phyloP scores from a whole-genome alignment of 352 stramenopile species.

The Phytophthora melonis region DNA sequence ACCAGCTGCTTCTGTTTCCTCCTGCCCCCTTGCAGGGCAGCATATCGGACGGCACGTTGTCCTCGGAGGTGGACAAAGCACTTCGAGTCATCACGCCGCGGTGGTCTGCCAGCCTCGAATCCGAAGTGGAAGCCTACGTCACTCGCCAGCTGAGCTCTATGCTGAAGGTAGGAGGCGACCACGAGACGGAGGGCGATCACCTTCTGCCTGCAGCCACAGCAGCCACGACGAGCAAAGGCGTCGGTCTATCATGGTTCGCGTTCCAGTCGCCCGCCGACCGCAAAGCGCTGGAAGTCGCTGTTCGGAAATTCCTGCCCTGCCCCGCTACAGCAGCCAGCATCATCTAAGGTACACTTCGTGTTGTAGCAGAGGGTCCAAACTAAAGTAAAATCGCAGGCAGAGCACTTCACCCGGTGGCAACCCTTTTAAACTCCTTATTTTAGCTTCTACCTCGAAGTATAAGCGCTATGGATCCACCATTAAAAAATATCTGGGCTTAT shows the following conservation, averaged over 20 bases:
- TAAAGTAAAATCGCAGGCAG: too few species aligned
- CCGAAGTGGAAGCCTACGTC: slow-evolving; percentile 20
- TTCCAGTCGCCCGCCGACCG: slow-evolving; percentile 31
- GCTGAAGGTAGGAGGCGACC: slow-evolving; percentile 6
- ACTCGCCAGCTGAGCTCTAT: slow-evolving; percentile 16
- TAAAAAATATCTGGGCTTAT: too few species aligned
- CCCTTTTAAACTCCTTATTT: too few species aligned
- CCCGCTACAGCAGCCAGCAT: background rate
- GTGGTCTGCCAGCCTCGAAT: slow-evolving; percentile 20
- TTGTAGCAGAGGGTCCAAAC: background rate
- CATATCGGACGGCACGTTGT: slow-evolving; percentile 10
- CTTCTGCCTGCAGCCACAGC: background rate
- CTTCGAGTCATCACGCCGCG: slow-evolving; percentile 4
- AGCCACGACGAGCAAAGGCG: background rate
- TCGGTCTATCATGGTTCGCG: slow-evolving; percentile 42
- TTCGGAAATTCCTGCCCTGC: slow-evolving; percentile 30
- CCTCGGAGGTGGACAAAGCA: slow-evolving; percentile 12
- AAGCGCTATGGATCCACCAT: too few species aligned
- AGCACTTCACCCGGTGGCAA: too few species aligned
- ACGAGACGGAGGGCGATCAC: background rate
- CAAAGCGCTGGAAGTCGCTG: slow-evolving; percentile 29
- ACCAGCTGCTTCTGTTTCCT: slow-evolving; percentile 32
- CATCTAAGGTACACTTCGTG: slow-evolving; percentile 3
- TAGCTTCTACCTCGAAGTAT: too few species aligned
- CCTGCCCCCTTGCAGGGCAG: slow-evolving; percentile 7